Conservation (phyloP, 2,329 filamentous ascomycete species). For the Botrytis byssoidea region DNA sequence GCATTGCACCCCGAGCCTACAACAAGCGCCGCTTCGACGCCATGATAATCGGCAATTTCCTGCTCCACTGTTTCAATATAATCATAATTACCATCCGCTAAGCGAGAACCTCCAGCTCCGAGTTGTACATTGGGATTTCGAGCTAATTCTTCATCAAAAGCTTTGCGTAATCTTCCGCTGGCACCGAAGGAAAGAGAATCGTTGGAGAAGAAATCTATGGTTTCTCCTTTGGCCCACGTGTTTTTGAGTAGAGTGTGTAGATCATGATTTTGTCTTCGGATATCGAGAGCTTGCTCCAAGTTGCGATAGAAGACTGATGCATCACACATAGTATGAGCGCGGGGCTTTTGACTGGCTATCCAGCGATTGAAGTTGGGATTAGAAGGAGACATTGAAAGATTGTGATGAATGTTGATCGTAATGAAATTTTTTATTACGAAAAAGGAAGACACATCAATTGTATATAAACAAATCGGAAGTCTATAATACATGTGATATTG, state of each 20-base stretch:
- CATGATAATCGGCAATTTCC: slow-evolving; percentile 1
- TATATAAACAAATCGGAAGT: neutral
- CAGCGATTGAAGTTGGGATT: neutral
- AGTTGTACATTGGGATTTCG: neutral
- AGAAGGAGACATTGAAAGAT: neutral
- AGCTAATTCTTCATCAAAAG: neutral
- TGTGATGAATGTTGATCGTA: neutral
- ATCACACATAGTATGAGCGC: neutral
- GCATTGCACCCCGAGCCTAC: neutral
- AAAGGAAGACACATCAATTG: neutral
- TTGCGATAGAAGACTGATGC: neutral
- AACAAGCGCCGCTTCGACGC: neutral
- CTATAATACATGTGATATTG: neutral
- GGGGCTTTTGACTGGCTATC: neutral
- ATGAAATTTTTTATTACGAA: neutral
- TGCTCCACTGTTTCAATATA: neutral
- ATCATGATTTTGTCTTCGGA: neutral
- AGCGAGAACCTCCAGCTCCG: neutral
- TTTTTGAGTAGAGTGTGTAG: neutral
- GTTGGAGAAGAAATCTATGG: neutral
- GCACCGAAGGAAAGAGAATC: neutral
- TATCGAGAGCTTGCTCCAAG: neutral
- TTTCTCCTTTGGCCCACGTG: neutral
- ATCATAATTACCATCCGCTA: neutral
- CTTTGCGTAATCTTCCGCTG: neutral